Conservation (phyloP, 495 filamentous ascomycete species). For the Podospora comata region DNA sequence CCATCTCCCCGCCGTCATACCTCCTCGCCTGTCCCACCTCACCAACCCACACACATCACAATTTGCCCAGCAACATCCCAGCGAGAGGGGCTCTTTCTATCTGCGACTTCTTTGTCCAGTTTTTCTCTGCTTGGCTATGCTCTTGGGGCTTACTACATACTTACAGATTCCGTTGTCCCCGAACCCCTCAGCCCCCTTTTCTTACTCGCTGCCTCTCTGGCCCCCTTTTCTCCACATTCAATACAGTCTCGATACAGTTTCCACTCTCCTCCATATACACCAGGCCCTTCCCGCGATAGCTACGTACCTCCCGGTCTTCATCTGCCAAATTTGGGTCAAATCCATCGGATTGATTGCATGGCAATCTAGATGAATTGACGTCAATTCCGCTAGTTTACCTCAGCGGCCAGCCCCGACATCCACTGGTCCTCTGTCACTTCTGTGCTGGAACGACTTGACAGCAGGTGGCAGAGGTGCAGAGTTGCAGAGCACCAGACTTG, state of each 20-base stretch:
- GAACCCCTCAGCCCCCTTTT: constrained; percentile 1
- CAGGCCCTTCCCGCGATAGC: constrained; percentile 4
- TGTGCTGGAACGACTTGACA: constrained; percentile 9
- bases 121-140: background rate
- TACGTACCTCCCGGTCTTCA: constrained; percentile 20
- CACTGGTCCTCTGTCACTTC: background rate
- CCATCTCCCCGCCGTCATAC: background rate
- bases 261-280: constrained; percentile 51
- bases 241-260: constrained; percentile 47
- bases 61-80: background rate
- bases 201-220: background rate
- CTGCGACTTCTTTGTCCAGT: background rate
- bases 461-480: constrained; percentile 18
- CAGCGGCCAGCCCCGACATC: constrained; percentile 21
- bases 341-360: constrained; percentile 33
- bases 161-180: background rate
- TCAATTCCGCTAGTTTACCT: constrained; percentile 29
- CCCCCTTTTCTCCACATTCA: constrained; percentile 8
- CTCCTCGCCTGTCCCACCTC: background rate
- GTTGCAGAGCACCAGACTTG: constrained; percentile 15
- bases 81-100: background rate
- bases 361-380: constrained; percentile 39
- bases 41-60: background rate
- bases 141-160: background rate
- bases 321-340: constrained; percentile 30